Conservation (phyloP, 495 filamentous ascomycete species). For the Daldinia concentrica region DNA sequence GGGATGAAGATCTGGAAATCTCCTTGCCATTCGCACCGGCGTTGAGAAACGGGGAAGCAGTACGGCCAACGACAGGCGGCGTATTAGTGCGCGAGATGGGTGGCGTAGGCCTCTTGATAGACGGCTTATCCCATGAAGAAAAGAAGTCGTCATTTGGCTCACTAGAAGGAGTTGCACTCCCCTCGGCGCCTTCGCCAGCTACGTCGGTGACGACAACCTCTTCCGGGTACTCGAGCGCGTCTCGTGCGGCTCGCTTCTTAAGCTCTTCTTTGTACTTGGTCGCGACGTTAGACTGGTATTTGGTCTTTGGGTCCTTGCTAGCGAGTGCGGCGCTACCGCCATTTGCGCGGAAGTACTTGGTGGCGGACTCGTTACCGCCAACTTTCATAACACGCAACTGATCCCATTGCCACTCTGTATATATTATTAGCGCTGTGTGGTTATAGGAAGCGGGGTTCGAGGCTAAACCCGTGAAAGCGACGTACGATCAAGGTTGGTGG, state of each 20-base stretch:
- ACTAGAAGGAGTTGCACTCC: conserved; percentile 73
- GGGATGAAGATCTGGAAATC: conserved; percentile 78
- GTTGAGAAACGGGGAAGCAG: conserved; percentile 87
- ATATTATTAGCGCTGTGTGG: conserved; percentile 27
- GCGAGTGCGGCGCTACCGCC: conserved; percentile 92
- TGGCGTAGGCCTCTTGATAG: conserved; percentile 95
- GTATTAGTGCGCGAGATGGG: conserved; percentile 92
- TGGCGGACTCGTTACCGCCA: conserved; percentile 96
- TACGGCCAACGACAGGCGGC: conserved; percentile 84
- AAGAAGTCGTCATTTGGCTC: conserved; percentile 95
- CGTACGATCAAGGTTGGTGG: conserved; percentile 98
- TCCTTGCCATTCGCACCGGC: conserved; percentile 74
- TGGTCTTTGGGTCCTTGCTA: conserved; percentile 94
- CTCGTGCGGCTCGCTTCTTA: conserved; percentile 79
- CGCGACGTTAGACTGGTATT: conserved; percentile 90
- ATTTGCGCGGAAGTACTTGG: conserved; percentile 96
- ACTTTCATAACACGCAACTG: conserved; percentile 98
- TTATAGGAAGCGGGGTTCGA: background rate
- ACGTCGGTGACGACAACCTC: conserved; percentile 88
- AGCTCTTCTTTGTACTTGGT: conserved; percentile 97
- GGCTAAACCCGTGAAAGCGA: conserved; percentile 21
- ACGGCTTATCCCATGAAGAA: conserved; percentile 97
- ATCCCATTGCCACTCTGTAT: conserved; percentile 97
- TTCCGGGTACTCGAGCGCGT: conserved; percentile 84
- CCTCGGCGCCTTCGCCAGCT: conserved; percentile 66